A percentile compares a stretch with the other conserved stretches of the same genome.
These are phyloP conservation scores for Peronospora destructor DNA, from an alignment of 352 stramenopile species.

Conservation along the genomic window DNA sequence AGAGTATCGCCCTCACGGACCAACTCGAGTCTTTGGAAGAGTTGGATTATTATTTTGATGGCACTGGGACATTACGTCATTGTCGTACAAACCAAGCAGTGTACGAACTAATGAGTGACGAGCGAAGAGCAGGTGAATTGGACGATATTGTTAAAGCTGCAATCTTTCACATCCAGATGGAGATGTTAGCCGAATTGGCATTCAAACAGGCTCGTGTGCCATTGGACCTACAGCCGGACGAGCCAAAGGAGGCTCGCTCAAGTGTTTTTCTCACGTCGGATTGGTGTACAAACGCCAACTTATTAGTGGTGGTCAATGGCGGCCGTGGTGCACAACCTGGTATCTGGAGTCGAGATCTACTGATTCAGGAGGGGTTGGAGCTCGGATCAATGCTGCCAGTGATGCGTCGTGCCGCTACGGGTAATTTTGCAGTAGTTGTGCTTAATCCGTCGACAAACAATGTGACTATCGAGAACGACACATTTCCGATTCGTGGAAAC, in stretches of 20 bases:
- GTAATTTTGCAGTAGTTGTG: constrained; percentile 50
- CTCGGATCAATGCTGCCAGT: constrained; percentile 73
- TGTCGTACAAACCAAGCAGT: constrained; percentile 68
- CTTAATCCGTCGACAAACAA: constrained; percentile 73
- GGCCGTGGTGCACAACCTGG: constrained; percentile 56
- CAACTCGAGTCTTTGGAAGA: constrained; percentile 72
- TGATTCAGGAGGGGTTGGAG: constrained; percentile 71
- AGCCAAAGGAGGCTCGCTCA: constrained; percentile 59
- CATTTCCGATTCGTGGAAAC: constrained; percentile 52
- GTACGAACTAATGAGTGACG: constrained; percentile 71
- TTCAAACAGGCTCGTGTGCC: constrained; percentile 71
- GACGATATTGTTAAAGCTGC: constrained; percentile 76
- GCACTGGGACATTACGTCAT: constrained; percentile 54
- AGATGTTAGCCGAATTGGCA: constrained; percentile 69
- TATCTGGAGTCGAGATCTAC: constrained; percentile 71
- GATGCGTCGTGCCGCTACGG: constrained; percentile 38
- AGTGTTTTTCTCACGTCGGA: constrained; percentile 69
- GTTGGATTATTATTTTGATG: constrained; percentile 75
- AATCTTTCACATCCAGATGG: constrained; percentile 83
- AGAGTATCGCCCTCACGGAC: constrained; percentile 47
- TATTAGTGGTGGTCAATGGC: constrained; percentile 69
- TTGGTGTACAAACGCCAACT: constrained; percentile 49
- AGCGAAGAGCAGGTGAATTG: constrained; percentile 53
- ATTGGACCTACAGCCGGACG: constrained; percentile 46
- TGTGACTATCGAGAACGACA: constrained; percentile 49